These are phyloP conservation scores for Termitomyces sp. DNA, from an alignment of 768 basidiomycete genomes.

Conservation along the genomic window DNA sequence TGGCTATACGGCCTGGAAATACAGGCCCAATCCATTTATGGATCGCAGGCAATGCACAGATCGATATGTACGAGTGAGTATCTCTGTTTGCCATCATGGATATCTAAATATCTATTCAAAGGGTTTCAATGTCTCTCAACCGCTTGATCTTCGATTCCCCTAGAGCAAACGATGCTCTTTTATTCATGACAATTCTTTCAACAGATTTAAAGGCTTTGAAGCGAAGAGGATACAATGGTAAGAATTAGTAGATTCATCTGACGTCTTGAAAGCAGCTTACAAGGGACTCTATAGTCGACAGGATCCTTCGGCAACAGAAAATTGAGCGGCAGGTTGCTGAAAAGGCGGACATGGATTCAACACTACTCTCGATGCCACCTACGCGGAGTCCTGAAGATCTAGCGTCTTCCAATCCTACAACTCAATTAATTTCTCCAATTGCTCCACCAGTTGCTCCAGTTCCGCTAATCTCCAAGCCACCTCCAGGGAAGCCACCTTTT, in stretches of 20 bases:
- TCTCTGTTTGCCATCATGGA: background rate
- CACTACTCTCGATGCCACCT: slow-evolving; percentile 22
- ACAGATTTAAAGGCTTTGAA: slow-evolving; percentile 81
- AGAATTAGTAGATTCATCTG: background rate
- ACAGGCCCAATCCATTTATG: slow-evolving; percentile 65
- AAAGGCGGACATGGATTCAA: slow-evolving; percentile 28
- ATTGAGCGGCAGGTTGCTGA: slow-evolving; percentile 57
- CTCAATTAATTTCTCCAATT: slow-evolving; percentile 7
- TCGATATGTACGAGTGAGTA: slow-evolving; percentile 92
- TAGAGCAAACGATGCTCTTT: slow-evolving; percentile 80
- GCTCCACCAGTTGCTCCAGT: slow-evolving; percentile 1
- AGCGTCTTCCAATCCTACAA: slow-evolving; percentile 1
- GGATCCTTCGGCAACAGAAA: slow-evolving; percentile 82
- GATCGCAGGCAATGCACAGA: slow-evolving; percentile 66
- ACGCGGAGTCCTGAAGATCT: background rate
- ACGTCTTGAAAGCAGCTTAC: background rate
- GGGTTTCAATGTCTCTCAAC: slow-evolving; percentile 83
- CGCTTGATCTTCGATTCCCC: slow-evolving; percentile 71
- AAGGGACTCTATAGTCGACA: slow-evolving; percentile 55
- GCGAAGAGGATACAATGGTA: slow-evolving; percentile 83
- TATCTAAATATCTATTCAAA: slow-evolving; percentile 23
- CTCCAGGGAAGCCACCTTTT: background rate
- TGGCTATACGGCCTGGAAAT: slow-evolving; percentile 46
- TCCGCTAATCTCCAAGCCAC: slow-evolving; percentile 6
- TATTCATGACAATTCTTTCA: slow-evolving; percentile 92